Conservation (phyloP, 441 rosid genomes). For the Biscutella laevigata region DNA sequence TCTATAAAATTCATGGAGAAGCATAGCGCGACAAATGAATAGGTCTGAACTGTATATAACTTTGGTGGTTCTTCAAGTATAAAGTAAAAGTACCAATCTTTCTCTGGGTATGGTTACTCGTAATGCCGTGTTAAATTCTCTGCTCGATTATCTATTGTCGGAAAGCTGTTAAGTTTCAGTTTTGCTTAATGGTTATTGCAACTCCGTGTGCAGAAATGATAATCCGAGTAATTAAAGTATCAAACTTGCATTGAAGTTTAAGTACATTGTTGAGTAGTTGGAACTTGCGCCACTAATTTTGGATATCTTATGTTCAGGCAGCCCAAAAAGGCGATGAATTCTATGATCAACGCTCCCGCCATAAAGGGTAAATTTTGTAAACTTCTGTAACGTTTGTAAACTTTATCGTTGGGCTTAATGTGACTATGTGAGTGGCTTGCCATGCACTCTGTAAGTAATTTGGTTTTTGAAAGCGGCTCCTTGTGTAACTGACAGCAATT, state of each 20-base stretch:
- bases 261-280: constrained; percentile 5
- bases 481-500: constrained; percentile 43
- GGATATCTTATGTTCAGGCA: constrained; percentile 37
- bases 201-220: neutral
- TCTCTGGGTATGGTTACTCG: constrained; percentile 2
- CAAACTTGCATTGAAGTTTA: neutral
- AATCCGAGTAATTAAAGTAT: neutral
- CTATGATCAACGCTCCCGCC: constrained; percentile 77
- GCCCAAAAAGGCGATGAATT: constrained; percentile 60
- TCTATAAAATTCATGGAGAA: neutral
- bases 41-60: neutral
- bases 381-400: neutral
- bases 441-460: neutral
- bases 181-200: too few relatives aligned
- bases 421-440: constrained; percentile 2
- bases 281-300: constrained; percentile 12
- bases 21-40: too few relatives aligned
- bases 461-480: constrained; percentile 2
- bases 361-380: constrained; percentile 53
- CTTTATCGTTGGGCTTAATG: constrained; percentile 1
- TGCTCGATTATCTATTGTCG: neutral
- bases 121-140: neutral
- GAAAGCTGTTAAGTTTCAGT: neutral
- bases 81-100: neutral
- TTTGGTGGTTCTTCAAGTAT: neutral